Evolutionary conservation across 73 alveolate genomes (phyloP), one percentile per base, ranked within the genome.

Genomic region (Uronychia binucleata): DNA sequence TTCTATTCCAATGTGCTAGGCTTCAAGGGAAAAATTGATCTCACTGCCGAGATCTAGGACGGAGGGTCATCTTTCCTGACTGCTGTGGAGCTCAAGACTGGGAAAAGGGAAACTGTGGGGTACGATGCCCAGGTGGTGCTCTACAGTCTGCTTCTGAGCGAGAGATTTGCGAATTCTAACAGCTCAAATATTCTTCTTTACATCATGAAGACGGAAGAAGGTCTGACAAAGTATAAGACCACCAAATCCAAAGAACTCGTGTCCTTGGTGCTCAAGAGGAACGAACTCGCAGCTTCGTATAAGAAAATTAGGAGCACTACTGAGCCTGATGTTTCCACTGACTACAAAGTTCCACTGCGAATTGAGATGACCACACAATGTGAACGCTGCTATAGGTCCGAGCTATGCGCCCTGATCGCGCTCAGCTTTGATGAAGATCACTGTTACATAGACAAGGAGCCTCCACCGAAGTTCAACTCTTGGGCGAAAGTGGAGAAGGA

Each of bases 31-130:
- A 86, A 86, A 31, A 90, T 90, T 8, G 96, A 90, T 75, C 59
- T 90, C 14, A 90, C 96, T 8, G 84, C 79, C 0, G 74, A 33
- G 25, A 59, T 90, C 30, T 57, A 76, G 67, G 96, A 90, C 80
- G 28, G 35, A 26, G 88, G 88, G 26, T 31, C 78, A 26, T 26
- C 13, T 0, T 83, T 77, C 67, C 76, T 80, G 25, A 85, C 93
- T 0, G 96, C 96, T 13, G 81, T 90, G 0, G 96, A 90, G 76
- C 46, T 90, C 27, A 90, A 90, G 59, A 90, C 96, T 1, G 96
- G 96, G n/a, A 85, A 77, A 58, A 26, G 75, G 26, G 81, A 84
- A 77, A 31, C 78, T 5, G 33, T 26, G 28, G 58, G 85, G 8
- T 89, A 90, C 77, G 35, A 86, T 33, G 96, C 92, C 0, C 90